Percentiles rank a stretch among this genome's conserved stretches.
These are phyloP conservation scores for Coemansia pectinata DNA, from an alignment of 192 early-diverging fungal species.

Conservation along the genomic window DNA sequence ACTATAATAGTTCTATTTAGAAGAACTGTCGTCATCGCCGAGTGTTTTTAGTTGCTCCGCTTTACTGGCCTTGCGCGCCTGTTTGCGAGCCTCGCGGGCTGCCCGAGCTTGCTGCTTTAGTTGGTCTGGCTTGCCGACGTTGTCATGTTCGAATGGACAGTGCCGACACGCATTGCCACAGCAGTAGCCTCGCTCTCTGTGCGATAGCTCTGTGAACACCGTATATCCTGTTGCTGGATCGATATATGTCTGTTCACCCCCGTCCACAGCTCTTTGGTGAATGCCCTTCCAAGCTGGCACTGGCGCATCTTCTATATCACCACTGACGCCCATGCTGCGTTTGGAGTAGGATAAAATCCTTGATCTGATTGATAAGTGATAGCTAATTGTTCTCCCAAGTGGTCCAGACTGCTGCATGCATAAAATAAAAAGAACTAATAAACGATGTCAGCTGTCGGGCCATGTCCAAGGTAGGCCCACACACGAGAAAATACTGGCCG, in stretches of 20 bases:
- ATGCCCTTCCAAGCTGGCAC: conserved; percentile 15
- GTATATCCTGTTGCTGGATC: conserved; percentile 68
- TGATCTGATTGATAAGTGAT: neutral
- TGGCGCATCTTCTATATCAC: conserved; percentile 15
- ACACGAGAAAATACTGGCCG: neutral
- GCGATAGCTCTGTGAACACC: conserved; percentile 66
- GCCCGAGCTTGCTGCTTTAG: conserved; percentile 16
- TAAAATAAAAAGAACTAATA: neutral
- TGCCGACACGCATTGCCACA: conserved; percentile 70
- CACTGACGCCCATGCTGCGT: neutral
- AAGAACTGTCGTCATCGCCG: neutral
- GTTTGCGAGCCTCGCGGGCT: conserved; percentile 10
- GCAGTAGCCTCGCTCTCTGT: conserved; percentile 62
- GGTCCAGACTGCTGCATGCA: neutral
- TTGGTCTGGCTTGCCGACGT: conserved; percentile 61
- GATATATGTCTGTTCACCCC: conserved; percentile 51
- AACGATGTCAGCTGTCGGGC: neutral
- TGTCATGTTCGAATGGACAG: conserved; percentile 61
- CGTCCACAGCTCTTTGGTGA: conserved; percentile 10
- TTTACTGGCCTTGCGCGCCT: neutral
- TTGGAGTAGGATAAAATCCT: neutral
- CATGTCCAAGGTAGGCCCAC: neutral
- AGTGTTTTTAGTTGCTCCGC: neutral
- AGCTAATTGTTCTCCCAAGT: neutral
- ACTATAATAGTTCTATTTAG: neutral